phyloP scores from a whole-genome alignment of 148 eudicot species.

The Cornus kousa region DNA sequence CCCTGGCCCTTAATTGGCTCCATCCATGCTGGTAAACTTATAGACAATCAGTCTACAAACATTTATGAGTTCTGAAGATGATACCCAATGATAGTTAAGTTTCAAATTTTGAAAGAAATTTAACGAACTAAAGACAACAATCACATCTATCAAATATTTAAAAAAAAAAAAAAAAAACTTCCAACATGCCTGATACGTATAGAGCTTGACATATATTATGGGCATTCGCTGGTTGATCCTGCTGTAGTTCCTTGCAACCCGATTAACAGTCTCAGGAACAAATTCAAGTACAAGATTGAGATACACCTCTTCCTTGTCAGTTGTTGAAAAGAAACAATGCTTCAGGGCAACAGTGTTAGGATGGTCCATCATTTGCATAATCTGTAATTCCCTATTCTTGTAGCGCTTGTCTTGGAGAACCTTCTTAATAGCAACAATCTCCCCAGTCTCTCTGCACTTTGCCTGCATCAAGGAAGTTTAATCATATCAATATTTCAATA shows the following conservation, averaged over 20 bases:
- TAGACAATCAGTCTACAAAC: neutral
- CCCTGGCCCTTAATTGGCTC: no score
- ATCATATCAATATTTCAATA: neutral
- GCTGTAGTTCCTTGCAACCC: constrained; percentile 87
- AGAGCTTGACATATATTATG: constrained; percentile 85
- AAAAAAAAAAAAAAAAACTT: neutral
- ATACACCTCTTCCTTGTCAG: constrained; percentile 93
- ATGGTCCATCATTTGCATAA: constrained; percentile 98
- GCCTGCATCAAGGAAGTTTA: constrained; percentile 48
- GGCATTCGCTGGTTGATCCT: constrained; percentile 94
- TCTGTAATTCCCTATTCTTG: constrained; percentile 97
- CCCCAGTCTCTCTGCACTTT: constrained; percentile 98
- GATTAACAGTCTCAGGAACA: constrained; percentile 97
- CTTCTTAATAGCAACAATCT: constrained; percentile 97
- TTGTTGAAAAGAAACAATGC: constrained; percentile 89
- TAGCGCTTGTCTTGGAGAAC: constrained; percentile 99
- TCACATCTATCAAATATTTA: neutral
- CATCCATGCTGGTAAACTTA: neutral
- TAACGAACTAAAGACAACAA: neutral
- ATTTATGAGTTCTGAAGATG: neutral
- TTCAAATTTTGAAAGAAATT: neutral
- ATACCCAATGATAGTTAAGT: neutral
- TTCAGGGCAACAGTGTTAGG: constrained; percentile 95
- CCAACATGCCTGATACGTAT: constrained; percentile 79
- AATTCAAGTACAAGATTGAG: constrained; percentile 96